Evolutionary conservation across 2,329 filamentous ascomycete species (phyloP).

Genomic region (Pezicula radicicola): DNA sequence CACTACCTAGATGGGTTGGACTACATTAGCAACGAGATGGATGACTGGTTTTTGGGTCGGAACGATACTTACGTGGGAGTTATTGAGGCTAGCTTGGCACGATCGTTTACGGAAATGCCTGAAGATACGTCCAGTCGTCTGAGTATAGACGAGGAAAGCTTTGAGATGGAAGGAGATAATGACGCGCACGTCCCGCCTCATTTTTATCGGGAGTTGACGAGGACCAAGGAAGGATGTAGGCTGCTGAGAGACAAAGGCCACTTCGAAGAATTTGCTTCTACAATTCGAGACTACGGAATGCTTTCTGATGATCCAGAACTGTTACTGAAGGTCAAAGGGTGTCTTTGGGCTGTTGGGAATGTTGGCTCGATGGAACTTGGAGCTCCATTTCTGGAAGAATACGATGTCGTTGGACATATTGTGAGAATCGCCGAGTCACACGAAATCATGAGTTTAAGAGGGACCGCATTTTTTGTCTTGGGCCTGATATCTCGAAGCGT

Average conservation of each 20-base stretch:
- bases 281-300: constrained; percentile 83
- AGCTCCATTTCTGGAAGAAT: constrained; percentile 87
- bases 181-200: constrained; percentile 74
- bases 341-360: constrained; percentile 95
- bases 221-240: constrained; percentile 88
- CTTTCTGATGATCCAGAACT: constrained; percentile 81
- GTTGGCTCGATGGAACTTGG: constrained; percentile 98
- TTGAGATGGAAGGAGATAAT: constrained; percentile 41
- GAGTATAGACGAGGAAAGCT: constrained; percentile 36
- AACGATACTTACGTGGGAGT: constrained; percentile 95
- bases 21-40: constrained; percentile 99
- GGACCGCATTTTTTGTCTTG: constrained; percentile 94
- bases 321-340: constrained; percentile 92
- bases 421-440: constrained; percentile 85
- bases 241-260: constrained; percentile 90
- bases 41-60: constrained; percentile 96
- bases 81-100: constrained; percentile 91
- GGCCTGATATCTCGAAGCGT: constrained; percentile 89
- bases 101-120: constrained; percentile 62
- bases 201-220: constrained; percentile 92
- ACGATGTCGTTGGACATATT: constrained; percentile 83
- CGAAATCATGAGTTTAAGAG: constrained; percentile 86
- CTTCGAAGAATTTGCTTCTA: constrained; percentile 88
- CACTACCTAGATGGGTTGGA: constrained; percentile 95
- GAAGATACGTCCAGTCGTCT: constrained; percentile 32